Evolutionary conservation across 2,329 filamentous ascomycete species (phyloP).

Genomic region (Aspergillus spinulosporus): DNA sequence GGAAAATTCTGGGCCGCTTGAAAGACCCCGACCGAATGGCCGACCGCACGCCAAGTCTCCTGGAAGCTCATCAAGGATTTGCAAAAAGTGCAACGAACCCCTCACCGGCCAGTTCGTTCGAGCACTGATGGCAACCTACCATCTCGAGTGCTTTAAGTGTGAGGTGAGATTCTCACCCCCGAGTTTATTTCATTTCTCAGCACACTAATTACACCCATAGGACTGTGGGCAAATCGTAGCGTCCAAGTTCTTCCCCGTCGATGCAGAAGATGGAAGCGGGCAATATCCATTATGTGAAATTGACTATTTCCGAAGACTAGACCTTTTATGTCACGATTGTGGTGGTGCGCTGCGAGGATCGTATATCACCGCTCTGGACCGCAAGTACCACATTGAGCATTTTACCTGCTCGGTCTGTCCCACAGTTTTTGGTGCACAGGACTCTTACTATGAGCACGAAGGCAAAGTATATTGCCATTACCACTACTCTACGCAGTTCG

Average conservation of each 20-base stretch:
- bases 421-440: conserved; percentile 95
- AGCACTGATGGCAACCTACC: conserved; percentile 88
- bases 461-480: conserved; percentile 97
- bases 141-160: conserved; percentile 97
- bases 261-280: conserved; percentile 75
- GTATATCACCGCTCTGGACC: conserved; percentile 95
- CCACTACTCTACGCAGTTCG: conserved; percentile 97
- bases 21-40: conserved; percentile 40
- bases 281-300: conserved; percentile 97
- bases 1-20: conserved; percentile 37
- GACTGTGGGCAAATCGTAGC: conserved; percentile 97
- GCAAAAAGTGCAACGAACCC: conserved; percentile 81
- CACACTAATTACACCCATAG: conserved; percentile 50
- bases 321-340: conserved; percentile 87
- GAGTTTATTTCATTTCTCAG: conserved; percentile 10
- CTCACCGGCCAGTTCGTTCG: conserved; percentile 95
- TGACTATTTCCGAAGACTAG: conserved; percentile 92
- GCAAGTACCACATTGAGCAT: conserved; percentile 98
- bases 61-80: conserved; percentile 54
- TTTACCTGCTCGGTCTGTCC: conserved; percentile 97
- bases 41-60: conserved; percentile 40
- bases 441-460: conserved; percentile 98
- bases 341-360: conserved; percentile 90
- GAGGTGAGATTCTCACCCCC: conserved; percentile 62
- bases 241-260: conserved; percentile 97